phyloP scores from a whole-genome alignment of 1,139 yeast species.

The Yamadazyma diospyri region DNA sequence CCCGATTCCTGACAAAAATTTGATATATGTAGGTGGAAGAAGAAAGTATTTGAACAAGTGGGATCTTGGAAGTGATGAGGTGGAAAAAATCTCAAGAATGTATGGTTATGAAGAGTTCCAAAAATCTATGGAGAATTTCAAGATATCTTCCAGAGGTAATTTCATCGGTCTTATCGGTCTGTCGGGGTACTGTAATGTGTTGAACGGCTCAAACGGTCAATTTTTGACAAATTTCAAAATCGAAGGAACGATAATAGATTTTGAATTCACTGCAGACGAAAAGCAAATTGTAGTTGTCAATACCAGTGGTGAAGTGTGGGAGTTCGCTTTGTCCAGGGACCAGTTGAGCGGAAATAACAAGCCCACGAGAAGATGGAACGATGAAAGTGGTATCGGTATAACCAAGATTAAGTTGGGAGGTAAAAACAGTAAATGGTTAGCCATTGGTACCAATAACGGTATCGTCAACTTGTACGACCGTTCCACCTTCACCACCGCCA shows the following conservation, averaged over 20 bases:
- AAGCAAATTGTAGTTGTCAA: slow-evolving; percentile 59
- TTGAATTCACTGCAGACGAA: slow-evolving; percentile 65
- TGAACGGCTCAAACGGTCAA: slow-evolving; percentile 76
- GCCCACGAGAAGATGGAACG: slow-evolving; percentile 72
- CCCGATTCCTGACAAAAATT: slow-evolving; percentile 34
- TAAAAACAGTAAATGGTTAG: slow-evolving; percentile 74
- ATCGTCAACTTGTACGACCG: slow-evolving; percentile 85
- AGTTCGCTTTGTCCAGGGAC: slow-evolving; percentile 51
- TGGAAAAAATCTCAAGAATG: slow-evolving; percentile 82
- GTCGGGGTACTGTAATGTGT: slow-evolving; percentile 85
- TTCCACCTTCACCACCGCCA: slow-evolving; percentile 15
- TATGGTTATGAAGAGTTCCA: slow-evolving; percentile 90
- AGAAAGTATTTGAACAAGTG: slow-evolving; percentile 89
- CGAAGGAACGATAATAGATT: slow-evolving; percentile 79
- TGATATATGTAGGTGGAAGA: slow-evolving; percentile 84
- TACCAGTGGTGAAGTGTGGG: slow-evolving; percentile 89
- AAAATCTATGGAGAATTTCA: slow-evolving; percentile 82
- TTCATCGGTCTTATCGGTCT: slow-evolving; percentile 77
- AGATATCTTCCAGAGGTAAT: slow-evolving; percentile 65
- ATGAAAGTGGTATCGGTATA: slow-evolving; percentile 81
- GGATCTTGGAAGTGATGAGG: slow-evolving; percentile 73
- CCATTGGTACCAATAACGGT: slow-evolving; percentile 87
- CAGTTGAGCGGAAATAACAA: slow-evolving; percentile 18
- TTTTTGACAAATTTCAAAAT: slow-evolving; percentile 85
- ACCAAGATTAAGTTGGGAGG: slow-evolving; percentile 82